Percentiles rank a stretch among this genome's conserved stretches.
Evolutionary conservation across 1,284 basidiomycete species (phyloP).

Genomic region (Apiotrichum porosum): DNA sequence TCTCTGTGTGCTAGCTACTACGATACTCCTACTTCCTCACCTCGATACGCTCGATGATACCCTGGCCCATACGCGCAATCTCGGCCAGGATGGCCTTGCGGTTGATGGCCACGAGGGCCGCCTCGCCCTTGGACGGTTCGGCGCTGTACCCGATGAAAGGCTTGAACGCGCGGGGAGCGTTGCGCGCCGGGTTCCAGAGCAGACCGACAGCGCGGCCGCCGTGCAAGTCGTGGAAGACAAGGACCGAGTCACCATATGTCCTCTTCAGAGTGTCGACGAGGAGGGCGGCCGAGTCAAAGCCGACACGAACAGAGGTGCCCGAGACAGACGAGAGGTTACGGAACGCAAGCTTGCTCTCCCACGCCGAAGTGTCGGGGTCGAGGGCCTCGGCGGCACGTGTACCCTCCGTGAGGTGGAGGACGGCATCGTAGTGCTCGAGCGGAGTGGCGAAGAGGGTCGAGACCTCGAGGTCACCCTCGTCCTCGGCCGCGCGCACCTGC

Average conservation of each 20-base stretch:
- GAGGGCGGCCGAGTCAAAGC: conserved; percentile 70
- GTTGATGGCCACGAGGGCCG: conserved; percentile 66
- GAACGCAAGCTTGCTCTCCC: conserved; percentile 29
- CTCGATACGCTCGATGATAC: conserved; percentile 58
- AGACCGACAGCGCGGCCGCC: conserved; percentile 77
- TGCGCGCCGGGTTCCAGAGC: conserved; percentile 69
- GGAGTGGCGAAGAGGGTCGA: conserved; percentile 81
- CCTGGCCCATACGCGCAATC: conserved; percentile 70
- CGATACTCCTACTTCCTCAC: no score
- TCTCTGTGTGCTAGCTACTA: no score
- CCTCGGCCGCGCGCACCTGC: conserved; percentile 19
- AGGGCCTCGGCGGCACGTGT: conserved; percentile 62
- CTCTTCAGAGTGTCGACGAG: conserved; percentile 64
- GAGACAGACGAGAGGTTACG: conserved; percentile 25
- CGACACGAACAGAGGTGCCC: conserved; percentile 2
- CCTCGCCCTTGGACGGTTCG: conserved; percentile 46
- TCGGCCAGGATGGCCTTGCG: conserved; percentile 66
- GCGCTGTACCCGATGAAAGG: conserved; percentile 75
- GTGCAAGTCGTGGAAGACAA: conserved; percentile 77
- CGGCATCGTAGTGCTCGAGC: conserved; percentile 75
- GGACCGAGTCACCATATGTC: conserved; percentile 70
- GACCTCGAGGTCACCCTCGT: conserved; percentile 26
- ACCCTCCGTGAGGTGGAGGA: conserved; percentile 67
- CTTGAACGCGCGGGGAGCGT: conserved; percentile 60
- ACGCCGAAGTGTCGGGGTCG: conserved; percentile 50